Base-by-base conservation (phyloP, 2,329 filamentous ascomycete genomes). In the Venturiaceae sp. region DNA sequence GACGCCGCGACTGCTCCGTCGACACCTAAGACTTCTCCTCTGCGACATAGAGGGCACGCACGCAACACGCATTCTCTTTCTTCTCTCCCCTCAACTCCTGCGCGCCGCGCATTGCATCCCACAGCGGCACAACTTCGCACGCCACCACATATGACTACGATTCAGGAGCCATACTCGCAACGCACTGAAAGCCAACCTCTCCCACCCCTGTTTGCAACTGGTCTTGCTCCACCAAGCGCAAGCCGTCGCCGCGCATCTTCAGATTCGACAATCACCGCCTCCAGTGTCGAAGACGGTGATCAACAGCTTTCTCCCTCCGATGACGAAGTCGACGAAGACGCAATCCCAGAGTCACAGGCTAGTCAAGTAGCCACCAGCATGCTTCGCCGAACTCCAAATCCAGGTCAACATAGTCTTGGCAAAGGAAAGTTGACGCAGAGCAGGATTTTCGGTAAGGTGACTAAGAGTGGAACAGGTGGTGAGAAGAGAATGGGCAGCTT, bases 31-130 rank as follows among this genome's bases (percentile, higher is more conserved):
- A 69, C 80, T 74, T 59, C 74, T 69, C 62, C 75, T 69, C 28
- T 75, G 70, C 79, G 72, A 70, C 80, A 75, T 66, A 60, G 74
- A 55, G 83, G 83, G 58, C 90, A 95, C 69, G 83, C 80, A 19
- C 84, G 90, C 64, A 88, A 86, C 60, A 83, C 85, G 32, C 90
- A 95, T 69, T 94, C 90, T 47, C 77, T 95, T 69, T 95, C 91
- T 0, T 94, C 91, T 1, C 76, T 96, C 5, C 90, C 90, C 7
- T 84, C 84, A 5, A 95, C 90, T 2, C 90, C 90, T 9, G 75
- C 77, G 46, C 79, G 83, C 14, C 71, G 77, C 46, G 79, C 81
- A 54, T 88, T 11, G 80, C 86, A 2, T 32, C 58, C 47, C 5
- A 16, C 34, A 26, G 78, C 82, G 6, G 41, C 11, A 13, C 41